Base-by-base conservation (phyloP, 352 stramenopile species). In the Lagenidium giganteum region DNA sequence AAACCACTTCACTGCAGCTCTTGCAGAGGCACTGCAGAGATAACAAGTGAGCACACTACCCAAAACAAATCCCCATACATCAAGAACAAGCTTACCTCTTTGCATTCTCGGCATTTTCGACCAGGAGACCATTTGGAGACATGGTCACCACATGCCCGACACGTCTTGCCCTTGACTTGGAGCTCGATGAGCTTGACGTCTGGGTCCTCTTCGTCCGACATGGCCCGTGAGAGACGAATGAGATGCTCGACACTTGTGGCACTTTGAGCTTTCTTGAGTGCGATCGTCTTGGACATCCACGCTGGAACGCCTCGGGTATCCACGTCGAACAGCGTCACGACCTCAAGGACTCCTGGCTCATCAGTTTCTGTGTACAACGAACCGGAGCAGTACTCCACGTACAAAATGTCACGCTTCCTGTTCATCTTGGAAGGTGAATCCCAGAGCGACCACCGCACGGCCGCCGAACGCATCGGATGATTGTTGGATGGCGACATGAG, bases 221-320 rank as follows among this genome's bases (percentile, higher is more conserved):
- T 65, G 20, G 69, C 57, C 13, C 73, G 72, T 26, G 67, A 58
- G 32, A 85, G 51, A 3, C 72, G 72, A 29, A 85, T 72, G 39
- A 85, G 51, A 38, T 85, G 72, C 49, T 80, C 72, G 20, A 85
- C 50, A 48, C 53, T 76, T 60, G 58, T 71, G 52, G 71, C 63
- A 46, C 72, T 84, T 36, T 84, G 76, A 24, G 68, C 71, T 51
- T 80, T 82, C 30, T 64, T 57, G 38, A 64, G 52, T 18, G 71
- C 71, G 23, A 71, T 54, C 37, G 73, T 70, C 56, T 79, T 79
- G 41, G 71, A 80, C 66, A 82, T 70, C 71, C 71, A 84, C 28
- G 67, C 57, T 3, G 71, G 71, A 13, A 84, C 51, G 30, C 72
- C 72, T 22, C 77, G 67, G 8, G 72, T 85, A 42, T 85, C 72